Percentiles rank a stretch among this genome's conserved stretches.
Evolutionary conservation across 1,284 basidiomycete species (phyloP).

Genomic region (Boletus mariae): DNA sequence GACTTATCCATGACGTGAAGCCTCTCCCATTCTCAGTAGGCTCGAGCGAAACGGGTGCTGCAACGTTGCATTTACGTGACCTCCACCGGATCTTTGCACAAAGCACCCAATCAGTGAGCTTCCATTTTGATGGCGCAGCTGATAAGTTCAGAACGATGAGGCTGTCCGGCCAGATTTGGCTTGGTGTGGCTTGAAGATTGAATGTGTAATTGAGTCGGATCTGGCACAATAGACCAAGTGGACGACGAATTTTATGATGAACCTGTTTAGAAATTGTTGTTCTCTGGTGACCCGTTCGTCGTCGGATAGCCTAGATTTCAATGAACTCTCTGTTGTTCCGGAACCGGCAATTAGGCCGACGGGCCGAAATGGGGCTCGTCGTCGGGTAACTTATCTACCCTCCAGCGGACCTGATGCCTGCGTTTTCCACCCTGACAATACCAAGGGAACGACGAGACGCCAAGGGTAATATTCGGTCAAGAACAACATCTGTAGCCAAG

Average conservation of each 20-base stretch:
- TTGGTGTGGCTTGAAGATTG: neutral
- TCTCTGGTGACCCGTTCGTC: neutral
- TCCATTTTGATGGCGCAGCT: conserved; percentile 19
- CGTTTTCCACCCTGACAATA: neutral
- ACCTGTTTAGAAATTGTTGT: neutral
- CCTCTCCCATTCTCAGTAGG: neutral
- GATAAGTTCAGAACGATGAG: conserved; percentile 1
- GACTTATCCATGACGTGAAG: conserved; percentile 27
- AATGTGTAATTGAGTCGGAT: conserved; percentile 5
- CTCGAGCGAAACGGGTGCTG: conserved; percentile 4
- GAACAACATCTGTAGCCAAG: neutral
- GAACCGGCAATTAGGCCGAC: neutral
- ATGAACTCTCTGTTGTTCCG: neutral
- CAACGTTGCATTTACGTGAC: conserved; percentile 16
- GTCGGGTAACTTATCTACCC: neutral
- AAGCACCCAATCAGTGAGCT: neutral
- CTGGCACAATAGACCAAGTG: neutral
- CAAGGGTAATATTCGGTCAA: neutral
- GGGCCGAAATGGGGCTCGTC: neutral
- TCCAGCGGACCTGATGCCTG: neutral
- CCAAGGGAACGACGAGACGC: neutral
- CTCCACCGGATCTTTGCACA: neutral
- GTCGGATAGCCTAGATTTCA: conserved; percentile 3
- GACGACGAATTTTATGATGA: neutral
- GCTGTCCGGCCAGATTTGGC: conserved; percentile 9